Evolutionary conservation across 441 rosid species (phyloP), one percentile per base, ranked within the genome.

Genomic region (Arabidopsis lyrata): DNA sequence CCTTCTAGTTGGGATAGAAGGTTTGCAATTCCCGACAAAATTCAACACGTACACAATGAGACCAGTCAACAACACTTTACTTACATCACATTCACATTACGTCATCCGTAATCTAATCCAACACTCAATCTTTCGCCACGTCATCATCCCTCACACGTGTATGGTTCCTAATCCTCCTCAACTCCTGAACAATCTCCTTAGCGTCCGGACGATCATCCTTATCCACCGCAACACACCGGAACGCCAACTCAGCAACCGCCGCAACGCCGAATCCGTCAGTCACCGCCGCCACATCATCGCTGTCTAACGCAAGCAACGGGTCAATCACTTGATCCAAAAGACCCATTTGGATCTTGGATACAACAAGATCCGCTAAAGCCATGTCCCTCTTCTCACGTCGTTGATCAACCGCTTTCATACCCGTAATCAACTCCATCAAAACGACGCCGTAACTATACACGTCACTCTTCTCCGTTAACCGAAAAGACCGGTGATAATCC

Each of bases 131-230:
- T 12, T 49, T 57, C 2, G 54, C 47, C 82, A 84, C 84, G 67
- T 81, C 85, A 52, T 78, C 80, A 5, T 34, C 67, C 6, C 32
- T 60, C 5, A 47, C 81, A 69, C 82, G 82, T 70, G 76, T 56
- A 55, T 80, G 73, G 79, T 49, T 81, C 72, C 72, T 78, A 68
- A 94, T 86, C 83, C 91, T 80, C 72, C 54, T 83, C 1, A 94
- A 86, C 87, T 90, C 98, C 75, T 68, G 86, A 69, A 83, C 95
- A 3, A 90, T 83, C 83, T 87, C 98, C 64, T 80, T 86, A 0
- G 97, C 81, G 56, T 91, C 91, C 31, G 97, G 97, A 65, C 98
- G 81, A 63, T 91, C 95, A 48, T 94, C 98, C 76, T 91, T 94
- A 44, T 94, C 96, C 39, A 85, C 90, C 63, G 95, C 98, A 6